Conservation (phyloP, 768 basidiomycete species). For the Mycena capillaripes region DNA sequence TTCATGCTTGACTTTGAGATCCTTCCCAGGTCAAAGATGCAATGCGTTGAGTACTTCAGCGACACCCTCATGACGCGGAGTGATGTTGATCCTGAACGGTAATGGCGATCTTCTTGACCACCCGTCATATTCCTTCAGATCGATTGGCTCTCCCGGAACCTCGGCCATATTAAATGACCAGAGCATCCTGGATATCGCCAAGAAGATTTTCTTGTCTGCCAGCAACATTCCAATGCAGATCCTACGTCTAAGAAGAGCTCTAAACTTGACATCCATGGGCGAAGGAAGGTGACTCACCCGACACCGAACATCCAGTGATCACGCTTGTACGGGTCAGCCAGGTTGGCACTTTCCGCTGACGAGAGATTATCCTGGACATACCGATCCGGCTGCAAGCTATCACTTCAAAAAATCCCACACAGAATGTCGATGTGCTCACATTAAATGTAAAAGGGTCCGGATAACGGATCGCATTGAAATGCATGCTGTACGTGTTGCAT, state of each 20-base stretch:
- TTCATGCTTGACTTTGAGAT: too few species aligned
- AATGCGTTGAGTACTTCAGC: neutral
- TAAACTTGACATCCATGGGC: too few species aligned
- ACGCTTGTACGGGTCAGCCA: constrained; percentile 56
- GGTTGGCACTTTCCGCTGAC: constrained; percentile 59
- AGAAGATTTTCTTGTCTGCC: too few species aligned
- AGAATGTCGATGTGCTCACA: too few species aligned
- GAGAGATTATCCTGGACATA: constrained; percentile 54
- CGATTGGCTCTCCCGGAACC: constrained; percentile 58
- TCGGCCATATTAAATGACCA: constrained; percentile 62
- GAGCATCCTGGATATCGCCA: constrained; percentile 60
- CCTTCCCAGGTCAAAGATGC: too few species aligned
- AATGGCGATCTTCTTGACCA: constrained; percentile 60
- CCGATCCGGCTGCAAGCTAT: constrained; percentile 56
- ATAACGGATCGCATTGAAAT: too few species aligned
- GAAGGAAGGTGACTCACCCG: too few species aligned
- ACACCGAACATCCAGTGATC: constrained; percentile 69
- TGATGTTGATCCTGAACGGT: constrained; percentile 47
- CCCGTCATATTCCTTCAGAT: constrained; percentile 60
- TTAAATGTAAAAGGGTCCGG: too few species aligned
- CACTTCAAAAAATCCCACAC: too few species aligned
- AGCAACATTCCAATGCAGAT: constrained; percentile 61
- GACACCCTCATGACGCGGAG: neutral
- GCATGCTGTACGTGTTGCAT: too few species aligned
- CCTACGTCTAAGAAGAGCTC: constrained; percentile 44